These are phyloP conservation scores for Venturia pyrina DNA, from an alignment of 2,329 filamentous ascomycete genomes.

Conservation along the genomic window DNA sequence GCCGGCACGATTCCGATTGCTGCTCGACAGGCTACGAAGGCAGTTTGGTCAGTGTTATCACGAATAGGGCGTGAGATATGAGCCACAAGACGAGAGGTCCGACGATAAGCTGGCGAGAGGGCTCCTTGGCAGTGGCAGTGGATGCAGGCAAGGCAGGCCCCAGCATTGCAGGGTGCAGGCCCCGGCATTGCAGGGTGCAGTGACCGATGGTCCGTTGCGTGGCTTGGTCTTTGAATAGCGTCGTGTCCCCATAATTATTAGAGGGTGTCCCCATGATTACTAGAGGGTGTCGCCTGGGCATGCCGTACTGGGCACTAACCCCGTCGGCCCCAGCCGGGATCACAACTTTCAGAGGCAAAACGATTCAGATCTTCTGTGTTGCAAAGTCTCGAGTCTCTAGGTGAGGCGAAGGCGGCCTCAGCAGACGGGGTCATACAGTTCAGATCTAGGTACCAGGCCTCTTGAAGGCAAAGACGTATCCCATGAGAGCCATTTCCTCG, in stretches of 20 bases:
- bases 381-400: no score
- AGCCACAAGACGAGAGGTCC: neutral
- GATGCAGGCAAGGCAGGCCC: no score
- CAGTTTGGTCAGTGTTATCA: neutral
- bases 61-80: neutral
- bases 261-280: neutral
- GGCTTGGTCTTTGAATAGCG: neutral
- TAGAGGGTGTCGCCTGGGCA: neutral
- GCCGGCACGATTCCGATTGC: neutral
- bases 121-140: no score
- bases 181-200: no score
- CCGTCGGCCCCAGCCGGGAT: neutral
- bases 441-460: neutral
- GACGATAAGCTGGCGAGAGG: slow-evolving; percentile 1
- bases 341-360: neutral
- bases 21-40: neutral
- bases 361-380: neutral
- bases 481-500: slow-evolving; percentile 3
- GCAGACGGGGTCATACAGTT: neutral
- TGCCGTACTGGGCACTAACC: neutral
- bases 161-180: no score
- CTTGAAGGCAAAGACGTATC: neutral
- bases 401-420: neutral
- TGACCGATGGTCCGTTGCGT: no score
- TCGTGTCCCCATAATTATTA: no score